Evolutionary conservation across 495 filamentous ascomycete genomes (phyloP), one percentile per base, ranked within the genome.

Genomic region (Penicillium malachiteum): DNA sequence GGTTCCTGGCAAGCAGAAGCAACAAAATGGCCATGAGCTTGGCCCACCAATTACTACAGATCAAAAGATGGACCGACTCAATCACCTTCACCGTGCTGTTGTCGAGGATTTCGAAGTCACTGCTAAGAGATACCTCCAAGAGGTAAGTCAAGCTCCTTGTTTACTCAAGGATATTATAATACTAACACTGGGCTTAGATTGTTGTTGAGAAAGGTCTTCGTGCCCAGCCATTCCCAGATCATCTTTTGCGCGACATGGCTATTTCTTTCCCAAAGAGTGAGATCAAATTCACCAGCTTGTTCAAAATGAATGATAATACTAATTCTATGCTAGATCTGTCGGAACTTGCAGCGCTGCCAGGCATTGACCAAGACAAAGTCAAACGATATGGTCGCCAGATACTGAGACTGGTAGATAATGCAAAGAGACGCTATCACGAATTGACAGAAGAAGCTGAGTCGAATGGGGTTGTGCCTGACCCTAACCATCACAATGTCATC

Each of bases 221-320:
- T 10, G 78, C 73, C 14, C 73, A 80, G 47, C 87, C 88, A 3
- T 97, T 97, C 67, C 86, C 86, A 0, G 91, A 96, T 62, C 79
- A 78, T 30, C 76, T 90, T 1, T 74, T 95, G 48, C 86, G 91
- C 26, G 86, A 90, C 62, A 96, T 98, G 87, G 90, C 84, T 5
- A 88, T 96, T 39, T 62, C 74, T 31, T 91, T 88, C 43, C 87
- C 93, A 57, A 86, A 81, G 61, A 74, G 81, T 70, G 78, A 74
- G 32, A 49, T 38, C 11, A 26, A 26, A 26, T 26, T 26, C 21
- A 26, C 11, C 3, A 26, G 18, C 8, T 7, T 48, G 16, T 11
- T 3, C 11, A 10, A 10, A 32, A 42, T 52, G 3, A 35, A 33
- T 40, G 10, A n/a, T 39, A 44, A 7, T 11, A 32, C 1, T 17